Evolutionary conservation across 2,329 filamentous ascomycete genomes (phyloP).

Genomic region (Penicillium olsonii): DNA sequence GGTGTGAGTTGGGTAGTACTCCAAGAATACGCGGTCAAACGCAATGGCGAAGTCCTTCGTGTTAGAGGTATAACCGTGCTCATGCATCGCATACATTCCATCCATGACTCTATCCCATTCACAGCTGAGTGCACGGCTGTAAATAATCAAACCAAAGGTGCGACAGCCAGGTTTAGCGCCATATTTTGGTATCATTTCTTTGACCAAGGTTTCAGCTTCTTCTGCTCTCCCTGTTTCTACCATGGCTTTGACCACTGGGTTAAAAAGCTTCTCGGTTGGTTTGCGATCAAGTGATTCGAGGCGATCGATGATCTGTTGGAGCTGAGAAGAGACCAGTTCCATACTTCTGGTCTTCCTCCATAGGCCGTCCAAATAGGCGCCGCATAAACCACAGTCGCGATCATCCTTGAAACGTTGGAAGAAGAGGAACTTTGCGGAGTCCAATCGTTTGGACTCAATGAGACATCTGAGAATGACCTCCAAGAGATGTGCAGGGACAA

Average conservation of each 20-base stretch:
- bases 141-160: constrained; percentile 40
- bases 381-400: constrained; percentile 35
- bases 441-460: constrained; percentile 40
- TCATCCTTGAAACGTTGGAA: constrained; percentile 36
- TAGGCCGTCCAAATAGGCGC: constrained; percentile 39
- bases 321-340: constrained; percentile 37
- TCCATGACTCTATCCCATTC: constrained; percentile 44
- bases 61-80: constrained; percentile 31
- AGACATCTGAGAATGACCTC: constrained; percentile 40
- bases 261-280: constrained; percentile 42
- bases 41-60: constrained; percentile 32
- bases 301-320: constrained; percentile 31
- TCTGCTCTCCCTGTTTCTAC: constrained; percentile 38
- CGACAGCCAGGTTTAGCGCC: constrained; percentile 33
- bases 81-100: constrained; percentile 42
- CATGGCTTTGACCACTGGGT: constrained; percentile 43
- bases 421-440: constrained; percentile 39
- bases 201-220: constrained; percentile 37
- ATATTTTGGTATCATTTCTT: constrained; percentile 37
- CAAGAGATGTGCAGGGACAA: constrained; percentile 32
- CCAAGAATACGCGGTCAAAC: constrained; percentile 45
- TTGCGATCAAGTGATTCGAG: constrained; percentile 31
- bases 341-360: constrained; percentile 44
- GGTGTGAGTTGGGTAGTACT: constrained; percentile 42
- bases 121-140: constrained; percentile 37